Evolutionary conservation across 2,329 filamentous ascomycete genomes (phyloP).

Genomic region (Diplodia seriata): DNA sequence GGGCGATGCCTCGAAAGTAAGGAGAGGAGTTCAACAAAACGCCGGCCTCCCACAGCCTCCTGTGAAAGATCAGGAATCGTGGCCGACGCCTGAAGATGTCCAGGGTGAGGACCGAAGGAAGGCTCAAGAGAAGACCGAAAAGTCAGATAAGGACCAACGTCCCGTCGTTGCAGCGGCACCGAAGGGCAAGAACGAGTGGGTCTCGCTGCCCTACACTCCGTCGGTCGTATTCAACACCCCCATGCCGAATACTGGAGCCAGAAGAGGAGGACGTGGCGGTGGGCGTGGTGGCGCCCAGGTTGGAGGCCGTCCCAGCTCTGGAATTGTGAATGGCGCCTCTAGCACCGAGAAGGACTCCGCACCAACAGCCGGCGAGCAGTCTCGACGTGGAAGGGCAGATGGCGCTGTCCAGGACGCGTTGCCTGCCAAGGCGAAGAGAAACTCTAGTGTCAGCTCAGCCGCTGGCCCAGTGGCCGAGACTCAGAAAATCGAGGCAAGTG

Average conservation of each 20-base stretch:
- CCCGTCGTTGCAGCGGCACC: slow-evolving; percentile 50
- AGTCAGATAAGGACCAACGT: slow-evolving; percentile 64
- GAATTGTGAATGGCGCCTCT: slow-evolving; percentile 44
- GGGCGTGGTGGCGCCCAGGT: slow-evolving; percentile 64
- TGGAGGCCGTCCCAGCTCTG: slow-evolving; percentile 54
- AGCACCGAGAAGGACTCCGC: slow-evolving; percentile 48
- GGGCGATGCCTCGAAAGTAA: slow-evolving; percentile 17
- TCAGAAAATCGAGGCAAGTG: slow-evolving; percentile 36
- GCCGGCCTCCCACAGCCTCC: slow-evolving; percentile 45
- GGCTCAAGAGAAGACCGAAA: slow-evolving; percentile 68
- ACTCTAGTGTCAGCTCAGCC: slow-evolving; percentile 44
- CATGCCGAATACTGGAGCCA: slow-evolving; percentile 60
- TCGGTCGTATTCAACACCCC: slow-evolving; percentile 87
- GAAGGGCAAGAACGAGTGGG: slow-evolving; percentile 83
- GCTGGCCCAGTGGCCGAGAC: slow-evolving; percentile 38
- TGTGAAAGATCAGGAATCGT: slow-evolving; percentile 77
- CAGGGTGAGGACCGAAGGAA: slow-evolving; percentile 80
- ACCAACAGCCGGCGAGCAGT: slow-evolving; percentile 41
- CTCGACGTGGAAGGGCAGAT: slow-evolving; percentile 45
- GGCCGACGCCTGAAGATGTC: slow-evolving; percentile 88
- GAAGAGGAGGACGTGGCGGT: slow-evolving; percentile 55
- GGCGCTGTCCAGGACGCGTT: slow-evolving; percentile 41
- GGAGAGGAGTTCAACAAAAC: slow-evolving; percentile 8
- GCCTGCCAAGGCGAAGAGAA: slow-evolving; percentile 45
- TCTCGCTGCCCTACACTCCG: slow-evolving; percentile 80